Percentiles rank a stretch among this genome's conserved stretches.
phyloP scores from a whole-genome alignment of 371 early-diverging fungal genomes.

The Chytridium lagenaria region DNA sequence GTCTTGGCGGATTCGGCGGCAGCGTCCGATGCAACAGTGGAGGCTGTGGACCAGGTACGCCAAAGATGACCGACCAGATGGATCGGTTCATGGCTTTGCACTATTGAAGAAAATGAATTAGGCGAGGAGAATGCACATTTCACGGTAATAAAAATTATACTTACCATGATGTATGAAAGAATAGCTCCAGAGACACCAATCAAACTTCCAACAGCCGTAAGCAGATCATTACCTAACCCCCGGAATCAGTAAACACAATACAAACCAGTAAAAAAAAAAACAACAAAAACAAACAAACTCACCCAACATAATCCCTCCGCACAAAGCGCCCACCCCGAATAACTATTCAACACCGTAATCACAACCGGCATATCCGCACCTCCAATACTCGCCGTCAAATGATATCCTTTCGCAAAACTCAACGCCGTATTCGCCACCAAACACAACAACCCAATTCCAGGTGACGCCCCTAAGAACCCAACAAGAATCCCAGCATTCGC shows the following conservation, averaged over 20 bases:
- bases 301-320: slow-evolving; percentile 37
- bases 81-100: slow-evolving; percentile 51
- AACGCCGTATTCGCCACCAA: slow-evolving; percentile 34
- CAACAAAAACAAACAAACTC: neutral
- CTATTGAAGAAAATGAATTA: too few species aligned
- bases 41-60: slow-evolving; percentile 32
- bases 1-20: slow-evolving; percentile 3
- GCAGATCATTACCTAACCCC: slow-evolving; percentile 36
- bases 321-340: slow-evolving; percentile 46
- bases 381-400: slow-evolving; percentile 43
- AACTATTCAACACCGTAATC: slow-evolving; percentile 44
- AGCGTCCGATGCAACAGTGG: slow-evolving; percentile 17
- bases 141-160: too few species aligned
- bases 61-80: slow-evolving; percentile 42
- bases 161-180: slow-evolving; percentile 43
- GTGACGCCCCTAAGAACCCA: slow-evolving; percentile 22
- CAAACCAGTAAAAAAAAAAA: neutral
- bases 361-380: slow-evolving; percentile 48
- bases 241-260: slow-evolving; percentile 25
- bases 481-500: slow-evolving; percentile 31
- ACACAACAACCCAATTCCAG: slow-evolving; percentile 30
- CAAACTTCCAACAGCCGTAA: slow-evolving; percentile 39
- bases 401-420: slow-evolving; percentile 38
- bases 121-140: too few species aligned
- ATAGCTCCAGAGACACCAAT: slow-evolving; percentile 46